Base-by-base conservation (phyloP, 106 monocot species). In the Gastrodia elata region DNA sequence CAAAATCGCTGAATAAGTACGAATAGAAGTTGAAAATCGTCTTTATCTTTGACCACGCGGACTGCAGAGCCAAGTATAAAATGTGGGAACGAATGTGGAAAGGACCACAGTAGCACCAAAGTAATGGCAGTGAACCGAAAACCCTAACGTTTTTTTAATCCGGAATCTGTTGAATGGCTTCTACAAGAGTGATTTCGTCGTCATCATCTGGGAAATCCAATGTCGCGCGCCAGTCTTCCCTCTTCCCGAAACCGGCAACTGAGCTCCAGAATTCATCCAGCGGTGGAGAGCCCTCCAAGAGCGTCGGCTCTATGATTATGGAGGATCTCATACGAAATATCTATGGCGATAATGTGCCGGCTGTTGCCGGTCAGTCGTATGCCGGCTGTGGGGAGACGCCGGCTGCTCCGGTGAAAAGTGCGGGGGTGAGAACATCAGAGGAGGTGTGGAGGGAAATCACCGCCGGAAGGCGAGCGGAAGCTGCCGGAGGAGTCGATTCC, bases 241-340 rank as follows among this genome's bases (percentile, higher is more conserved):
- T 39, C 42, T 82, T 38, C 77, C 30, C 67, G 6, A 68, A 49
- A 2, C 39, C 77, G 18, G 40, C 46, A n/a, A 5, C 73, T n/a
- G 82, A 71, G 39, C 65, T 76, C 9, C 73, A 76, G 67, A 76
- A 73, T 52, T 76, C 76, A 6, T 56, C 32, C 6, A n/a, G 71
- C 71, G 71, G 39, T 39, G 34, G 61, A 28, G 59, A 77, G 22
- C 59, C 72, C 24, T 26, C 69, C 65, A 80, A 71, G 28, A 48
- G 70, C 36, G 59, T 85, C 44, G 85, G 85, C 22, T 85, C 88
- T 36, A 80, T 85, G 88, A 85, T 68, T 72, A 75, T 88, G 75
- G 88, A 88, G 28, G 88, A 88, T 32, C 73, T 87, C 16, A 43
- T 87, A 35, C 76, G 84, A 41, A 79, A 58, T 74, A 68, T 87